Evolutionary conservation across 257 asterid species (phyloP), one percentile per base, ranked within the genome.

Genomic region (Capsicum baccatum): DNA sequence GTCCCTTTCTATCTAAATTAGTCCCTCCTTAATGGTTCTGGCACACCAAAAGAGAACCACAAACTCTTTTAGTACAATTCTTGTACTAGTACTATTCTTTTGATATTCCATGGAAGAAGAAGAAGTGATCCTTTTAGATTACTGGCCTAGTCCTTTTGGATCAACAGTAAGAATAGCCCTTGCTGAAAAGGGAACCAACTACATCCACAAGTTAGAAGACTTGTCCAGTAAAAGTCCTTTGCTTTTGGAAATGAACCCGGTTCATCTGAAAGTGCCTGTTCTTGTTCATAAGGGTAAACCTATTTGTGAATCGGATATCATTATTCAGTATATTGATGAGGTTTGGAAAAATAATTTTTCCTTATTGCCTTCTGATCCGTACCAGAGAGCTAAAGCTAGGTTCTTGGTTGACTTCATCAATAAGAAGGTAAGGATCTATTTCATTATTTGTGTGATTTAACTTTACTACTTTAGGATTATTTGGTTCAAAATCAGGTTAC

Each of bases 321-420:
- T 87, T 15, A 67, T 86, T 71, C 78, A 86, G 57, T 84, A 86
- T 76, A 84, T 81, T 14, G 85, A 86, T 80, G 83, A 87, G 52
- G 35, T 87, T 0, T 87, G 87, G 87, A 60, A 44, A 4, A 79
- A 87, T 14, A 73, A 9, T 10, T 3, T 50, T 11, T 78, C 87
- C 3, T 17, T 87, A 8, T 16, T 80, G 74, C 85, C 87, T 3
- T 54, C n/a, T 81, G 81, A 84, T 12, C 85, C 87, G 1, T 60
- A 84, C 6, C 73, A 79, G 16, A 42, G 80, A 54, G 47, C 83
- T 15, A 69, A 80, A 0, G 85, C 89, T 14, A 80, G 58, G 68
- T 87, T 87, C 68, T 87, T 86, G 89, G 83, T 81, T 81, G 89
- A 87, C 54, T 87, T 52, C n/a, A 66, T 87, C 67, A 83, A 87